Evolutionary conservation across 352 stramenopile species (phyloP).

Genomic region (Globisporangium takayamanum): DNA sequence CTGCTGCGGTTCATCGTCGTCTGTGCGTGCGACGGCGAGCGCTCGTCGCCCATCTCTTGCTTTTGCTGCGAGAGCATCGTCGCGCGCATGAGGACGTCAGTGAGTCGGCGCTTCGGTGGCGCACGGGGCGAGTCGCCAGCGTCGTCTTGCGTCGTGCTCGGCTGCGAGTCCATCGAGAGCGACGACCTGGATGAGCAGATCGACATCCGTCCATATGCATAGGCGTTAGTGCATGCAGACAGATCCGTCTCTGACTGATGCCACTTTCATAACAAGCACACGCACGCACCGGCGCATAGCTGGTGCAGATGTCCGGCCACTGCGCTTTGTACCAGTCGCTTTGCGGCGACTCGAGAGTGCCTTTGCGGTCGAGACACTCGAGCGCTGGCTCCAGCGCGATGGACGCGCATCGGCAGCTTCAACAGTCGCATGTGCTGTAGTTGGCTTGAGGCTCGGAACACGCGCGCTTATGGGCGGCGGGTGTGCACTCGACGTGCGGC

Average conservation of each 20-base stretch:
- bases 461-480: not conserved
- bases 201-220: no score
- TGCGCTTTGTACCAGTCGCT: not conserved
- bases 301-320: no score
- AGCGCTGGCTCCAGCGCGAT: constrained; percentile 28
- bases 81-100: constrained; percentile 51
- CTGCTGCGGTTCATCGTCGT: no score
- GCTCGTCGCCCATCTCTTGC: constrained; percentile 1
- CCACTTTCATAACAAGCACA: not conserved
- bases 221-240: no score
- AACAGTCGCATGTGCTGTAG: constrained; percentile 23
- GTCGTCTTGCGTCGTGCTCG: constrained; percentile 2
- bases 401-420: constrained; percentile 46
- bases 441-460: not conserved
- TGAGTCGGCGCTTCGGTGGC: constrained; percentile 29
- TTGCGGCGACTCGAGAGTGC: not conserved
- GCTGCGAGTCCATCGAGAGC: constrained; percentile 8
- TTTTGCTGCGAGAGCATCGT: constrained; percentile 54
- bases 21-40: not conserved
- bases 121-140: not conserved
- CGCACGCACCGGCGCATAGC: no score
- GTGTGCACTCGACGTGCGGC: not conserved
- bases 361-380: constrained; percentile 13
- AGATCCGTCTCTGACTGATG: not conserved
- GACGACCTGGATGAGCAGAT: constrained; percentile 1